Percentiles rank a stretch among this genome's conserved stretches.
phyloP scores from a whole-genome alignment of 306 rosid genomes.

The Dalbergia cultrata region DNA sequence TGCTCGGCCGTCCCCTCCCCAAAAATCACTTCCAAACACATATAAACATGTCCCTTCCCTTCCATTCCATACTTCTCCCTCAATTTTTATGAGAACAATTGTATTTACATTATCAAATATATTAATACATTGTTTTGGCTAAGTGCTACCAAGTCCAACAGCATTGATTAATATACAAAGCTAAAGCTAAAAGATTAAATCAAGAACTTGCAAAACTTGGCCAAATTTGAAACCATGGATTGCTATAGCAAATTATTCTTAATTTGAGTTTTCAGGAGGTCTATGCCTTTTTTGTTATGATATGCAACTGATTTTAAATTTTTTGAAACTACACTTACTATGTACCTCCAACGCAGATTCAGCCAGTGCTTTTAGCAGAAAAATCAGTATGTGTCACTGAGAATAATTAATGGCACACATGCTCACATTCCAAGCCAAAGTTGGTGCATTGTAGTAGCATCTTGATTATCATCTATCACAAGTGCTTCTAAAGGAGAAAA shows the following conservation, averaged over 20 bases:
- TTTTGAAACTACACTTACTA: no score
- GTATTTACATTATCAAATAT: constrained; percentile 45
- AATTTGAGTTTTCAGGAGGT: constrained; percentile 10
- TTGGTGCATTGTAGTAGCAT: no score
- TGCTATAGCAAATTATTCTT: constrained; percentile 36
- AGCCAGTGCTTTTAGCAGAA: no score
- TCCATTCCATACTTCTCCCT: no score
- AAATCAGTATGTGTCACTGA: no score
- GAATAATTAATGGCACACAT: no score
- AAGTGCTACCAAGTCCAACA: constrained; percentile 61
- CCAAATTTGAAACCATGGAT: constrained; percentile 41
- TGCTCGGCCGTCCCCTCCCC: no score
- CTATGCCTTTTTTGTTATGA: neutral
- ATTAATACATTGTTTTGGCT: constrained; percentile 57
- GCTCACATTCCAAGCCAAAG: no score
- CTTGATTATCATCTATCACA: constrained; percentile 9
- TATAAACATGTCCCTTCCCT: no score
- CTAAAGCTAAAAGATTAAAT: constrained; percentile 46
- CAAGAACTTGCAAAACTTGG: constrained; percentile 14
- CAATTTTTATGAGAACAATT: constrained; percentile 17
- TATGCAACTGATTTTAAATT: no score
- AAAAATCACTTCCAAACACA: no score
- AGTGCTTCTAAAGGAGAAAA: constrained; percentile 29
- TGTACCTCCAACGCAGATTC: no score
- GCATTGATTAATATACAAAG: constrained; percentile 72